Evolutionary conservation across 139 green algal species (phyloP).

Genomic region (Tetradesmus obliquus): DNA sequence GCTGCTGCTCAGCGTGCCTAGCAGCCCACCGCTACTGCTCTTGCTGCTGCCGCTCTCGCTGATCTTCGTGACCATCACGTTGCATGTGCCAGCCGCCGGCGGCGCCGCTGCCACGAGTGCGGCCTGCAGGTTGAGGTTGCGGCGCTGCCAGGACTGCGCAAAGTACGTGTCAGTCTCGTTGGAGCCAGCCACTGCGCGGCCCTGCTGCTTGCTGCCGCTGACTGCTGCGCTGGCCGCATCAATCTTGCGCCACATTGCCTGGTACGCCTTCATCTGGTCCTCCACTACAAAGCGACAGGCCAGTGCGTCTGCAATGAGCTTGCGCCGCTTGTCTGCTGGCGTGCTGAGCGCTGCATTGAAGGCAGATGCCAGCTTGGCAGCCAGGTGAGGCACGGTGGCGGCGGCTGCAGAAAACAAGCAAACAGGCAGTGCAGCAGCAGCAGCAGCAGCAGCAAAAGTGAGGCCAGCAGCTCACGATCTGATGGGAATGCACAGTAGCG

Average conservation of each 20-base stretch:
- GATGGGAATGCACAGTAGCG: not conserved
- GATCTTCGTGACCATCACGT: not conserved
- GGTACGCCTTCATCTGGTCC: slow-evolving; percentile 32
- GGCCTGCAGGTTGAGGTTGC: slow-evolving; percentile 40
- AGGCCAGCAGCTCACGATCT: not conserved
- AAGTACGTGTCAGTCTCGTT: slow-evolving; percentile 32
- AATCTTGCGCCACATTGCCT: slow-evolving; percentile 29
- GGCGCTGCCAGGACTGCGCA: slow-evolving; percentile 35
- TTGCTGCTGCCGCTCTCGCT: not conserved
- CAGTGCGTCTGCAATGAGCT: slow-evolving; percentile 29
- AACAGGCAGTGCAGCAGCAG: not conserved
- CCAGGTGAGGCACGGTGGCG: slow-evolving; percentile 45
- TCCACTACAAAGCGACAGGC: slow-evolving; percentile 1
- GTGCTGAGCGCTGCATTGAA: slow-evolving; percentile 30
- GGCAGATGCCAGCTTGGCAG: slow-evolving; percentile 30
- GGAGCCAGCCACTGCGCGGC: not conserved
- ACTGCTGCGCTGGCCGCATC: not conserved
- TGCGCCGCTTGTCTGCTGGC: not conserved
- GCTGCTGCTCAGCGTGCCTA: not conserved
- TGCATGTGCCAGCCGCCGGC: slow-evolving; percentile 6
- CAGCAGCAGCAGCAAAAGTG: not conserved
- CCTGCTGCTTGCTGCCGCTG: not conserved
- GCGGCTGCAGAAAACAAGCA: slow-evolving; percentile 12
- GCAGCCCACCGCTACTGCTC: not conserved
- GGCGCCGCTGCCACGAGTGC: slow-evolving; percentile 1